phyloP scores from a whole-genome alignment of 768 basidiomycete species.

The Hygrophorus pudorinus region DNA sequence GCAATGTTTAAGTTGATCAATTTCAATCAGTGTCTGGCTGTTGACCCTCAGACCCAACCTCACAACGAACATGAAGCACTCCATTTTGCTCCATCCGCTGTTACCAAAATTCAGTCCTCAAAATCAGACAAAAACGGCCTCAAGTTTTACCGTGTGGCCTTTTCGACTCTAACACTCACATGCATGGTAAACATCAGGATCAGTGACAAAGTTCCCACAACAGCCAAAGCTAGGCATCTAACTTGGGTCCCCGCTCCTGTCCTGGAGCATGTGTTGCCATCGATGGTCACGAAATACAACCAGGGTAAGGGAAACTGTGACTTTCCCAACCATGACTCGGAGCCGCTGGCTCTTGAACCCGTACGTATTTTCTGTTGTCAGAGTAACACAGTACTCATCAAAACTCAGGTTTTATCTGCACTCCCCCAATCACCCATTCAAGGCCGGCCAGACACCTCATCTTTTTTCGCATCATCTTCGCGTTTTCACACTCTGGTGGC shows the following conservation, averaged over 20 bases:
- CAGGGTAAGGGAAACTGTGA: not conserved
- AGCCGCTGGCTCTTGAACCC: not conserved
- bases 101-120: not conserved
- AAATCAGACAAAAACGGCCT: not conserved
- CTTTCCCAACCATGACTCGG: not conserved
- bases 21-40: not conserved
- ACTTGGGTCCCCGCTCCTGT: conserved; percentile 3
- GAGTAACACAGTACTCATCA: not conserved
- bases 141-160: not conserved
- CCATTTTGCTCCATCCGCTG: not conserved
- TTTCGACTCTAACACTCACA: not conserved
- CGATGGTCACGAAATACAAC: not conserved
- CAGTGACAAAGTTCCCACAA: not conserved
- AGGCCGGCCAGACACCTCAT: not conserved
- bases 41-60: not conserved
- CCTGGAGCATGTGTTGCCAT: not conserved
- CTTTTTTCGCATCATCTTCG: not conserved
- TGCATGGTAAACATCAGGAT: not conserved
- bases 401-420: not conserved
- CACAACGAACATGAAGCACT: not conserved
- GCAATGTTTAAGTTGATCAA: not conserved
- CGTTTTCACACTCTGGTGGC: not conserved
- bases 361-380: not conserved
- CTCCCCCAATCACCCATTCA: not conserved
- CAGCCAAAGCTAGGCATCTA: not conserved